Evolutionary conservation across 2,329 filamentous ascomycete species (phyloP).

Genomic region (Pyrenochaeta sp.): DNA sequence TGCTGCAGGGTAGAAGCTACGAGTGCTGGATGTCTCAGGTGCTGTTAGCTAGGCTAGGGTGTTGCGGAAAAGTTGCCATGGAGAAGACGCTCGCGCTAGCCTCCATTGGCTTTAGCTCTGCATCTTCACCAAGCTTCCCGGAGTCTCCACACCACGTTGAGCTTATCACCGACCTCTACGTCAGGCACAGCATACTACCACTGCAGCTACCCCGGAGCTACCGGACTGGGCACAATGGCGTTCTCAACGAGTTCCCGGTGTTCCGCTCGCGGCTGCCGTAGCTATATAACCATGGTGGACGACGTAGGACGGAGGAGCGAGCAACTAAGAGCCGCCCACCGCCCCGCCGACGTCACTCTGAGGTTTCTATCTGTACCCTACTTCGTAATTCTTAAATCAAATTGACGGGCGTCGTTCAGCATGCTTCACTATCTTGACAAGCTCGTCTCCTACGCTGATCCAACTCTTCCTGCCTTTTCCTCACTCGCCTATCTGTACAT

Average conservation of each 20-base stretch:
- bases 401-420: conserved; percentile 9
- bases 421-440: conserved; percentile 42
- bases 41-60: neutral
- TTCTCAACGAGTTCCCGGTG: neutral
- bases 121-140: neutral
- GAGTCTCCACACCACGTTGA: neutral
- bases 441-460: conserved; percentile 40
- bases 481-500: conserved; percentile 40
- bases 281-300: neutral
- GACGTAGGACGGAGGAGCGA: neutral
- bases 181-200: neutral
- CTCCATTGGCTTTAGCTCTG: neutral
- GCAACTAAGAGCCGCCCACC: conserved; percentile 7
- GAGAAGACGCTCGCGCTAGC: neutral
- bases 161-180: neutral
- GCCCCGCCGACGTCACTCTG: conserved; percentile 27
- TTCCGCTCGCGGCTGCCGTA: neutral
- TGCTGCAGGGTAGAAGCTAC: neutral
- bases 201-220: neutral
- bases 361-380: neutral
- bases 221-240: neutral
- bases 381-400: conserved; percentile 2
- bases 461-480: conserved; percentile 41
- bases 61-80: conserved; percentile 17
- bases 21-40: neutral